Conservation (phyloP, 176 grass and related monocot genomes). For the Triticum monococcum region DNA sequence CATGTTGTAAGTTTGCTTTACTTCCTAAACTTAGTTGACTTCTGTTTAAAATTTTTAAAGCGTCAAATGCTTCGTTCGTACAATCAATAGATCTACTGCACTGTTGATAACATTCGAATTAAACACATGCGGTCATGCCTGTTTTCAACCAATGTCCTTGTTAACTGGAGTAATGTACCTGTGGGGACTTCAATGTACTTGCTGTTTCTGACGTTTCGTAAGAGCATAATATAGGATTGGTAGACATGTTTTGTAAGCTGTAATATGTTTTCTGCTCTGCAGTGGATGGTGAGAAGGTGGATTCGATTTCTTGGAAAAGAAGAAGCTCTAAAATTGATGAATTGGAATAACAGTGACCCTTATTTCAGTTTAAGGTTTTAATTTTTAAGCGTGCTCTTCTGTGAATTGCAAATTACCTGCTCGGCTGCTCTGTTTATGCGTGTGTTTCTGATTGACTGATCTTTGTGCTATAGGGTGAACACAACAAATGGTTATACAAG, state of each 20-base stretch:
- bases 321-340: constrained; percentile 88
- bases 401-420: constrained; percentile 7
- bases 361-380: constrained; percentile 81
- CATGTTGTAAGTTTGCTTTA: constrained; percentile 62
- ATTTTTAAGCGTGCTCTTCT: constrained; percentile 10
- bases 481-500: constrained; percentile 80
- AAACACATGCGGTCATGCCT: neutral
- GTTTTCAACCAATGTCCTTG: constrained; percentile 9
- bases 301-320: constrained; percentile 69
- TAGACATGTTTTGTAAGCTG: constrained; percentile 23
- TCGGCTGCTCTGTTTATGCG: constrained; percentile 6
- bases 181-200: constrained; percentile 5
- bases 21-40: neutral
- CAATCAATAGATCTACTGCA: neutral
- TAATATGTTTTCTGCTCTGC: constrained; percentile 22
- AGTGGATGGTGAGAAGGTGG: constrained; percentile 99
- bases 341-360: constrained; percentile 93
- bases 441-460: constrained; percentile 23
- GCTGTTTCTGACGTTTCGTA: constrained; percentile 11
- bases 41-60: neutral
- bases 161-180: constrained; percentile 11
- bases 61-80: neutral
- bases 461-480: constrained; percentile 68
- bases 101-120: neutral
- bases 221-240: constrained; percentile 24